Conservation (phyloP, 768 basidiomycete species). For the Lentinula edodes region DNA sequence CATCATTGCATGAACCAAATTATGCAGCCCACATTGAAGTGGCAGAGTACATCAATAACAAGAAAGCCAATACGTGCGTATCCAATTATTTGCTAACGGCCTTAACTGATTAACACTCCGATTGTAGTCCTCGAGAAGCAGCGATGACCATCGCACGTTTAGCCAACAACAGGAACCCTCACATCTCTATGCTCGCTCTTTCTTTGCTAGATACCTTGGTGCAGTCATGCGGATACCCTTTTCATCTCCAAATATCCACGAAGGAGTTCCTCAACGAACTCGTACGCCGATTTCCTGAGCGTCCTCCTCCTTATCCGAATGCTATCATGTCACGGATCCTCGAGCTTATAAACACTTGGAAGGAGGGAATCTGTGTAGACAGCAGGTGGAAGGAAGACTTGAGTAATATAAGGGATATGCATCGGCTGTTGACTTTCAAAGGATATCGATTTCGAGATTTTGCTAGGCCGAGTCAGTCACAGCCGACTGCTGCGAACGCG, state of each 20-base stretch:
- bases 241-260: slow-evolving; percentile 94
- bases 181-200: slow-evolving; percentile 82
- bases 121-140: slow-evolving; percentile 79
- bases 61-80: slow-evolving; percentile 92
- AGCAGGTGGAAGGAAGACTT: slow-evolving; percentile 95
- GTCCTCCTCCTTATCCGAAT: slow-evolving; percentile 91
- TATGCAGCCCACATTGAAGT: slow-evolving; percentile 90
- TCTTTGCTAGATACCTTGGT: slow-evolving; percentile 87
- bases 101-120: background rate
- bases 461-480: slow-evolving; percentile 21
- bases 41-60: slow-evolving; percentile 86
- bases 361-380: slow-evolving; percentile 83
- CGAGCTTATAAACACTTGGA: slow-evolving; percentile 91
- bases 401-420: slow-evolving; percentile 97
- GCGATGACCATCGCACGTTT: slow-evolving; percentile 78
- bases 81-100: background rate
- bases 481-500: slow-evolving; percentile 33
- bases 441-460: slow-evolving; percentile 75
- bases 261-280: slow-evolving; percentile 99
- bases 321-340: slow-evolving; percentile 93
- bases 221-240: slow-evolving; percentile 93
- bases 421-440: slow-evolving; percentile 88
- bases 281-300: slow-evolving; percentile 95
- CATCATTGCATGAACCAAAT: slow-evolving; percentile 82
- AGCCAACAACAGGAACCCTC: slow-evolving; percentile 90